Evolutionary conservation across 805 yeast species (phyloP), one percentile per base, ranked within the genome.

Genomic region (Suhomyces tanzawaensis): DNA sequence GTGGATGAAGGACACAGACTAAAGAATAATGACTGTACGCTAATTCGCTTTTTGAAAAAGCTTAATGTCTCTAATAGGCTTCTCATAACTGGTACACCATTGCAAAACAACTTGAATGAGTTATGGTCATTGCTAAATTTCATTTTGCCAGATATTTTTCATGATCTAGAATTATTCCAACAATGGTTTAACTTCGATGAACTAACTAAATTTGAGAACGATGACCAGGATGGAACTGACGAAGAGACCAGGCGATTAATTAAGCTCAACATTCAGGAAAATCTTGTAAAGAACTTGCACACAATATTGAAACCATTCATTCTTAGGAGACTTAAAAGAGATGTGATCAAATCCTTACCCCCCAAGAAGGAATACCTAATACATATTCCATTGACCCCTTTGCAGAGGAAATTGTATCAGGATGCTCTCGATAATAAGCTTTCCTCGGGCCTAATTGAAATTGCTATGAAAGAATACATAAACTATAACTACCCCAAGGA

Each of bases 1-100:
- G 95, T 91, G 14, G 99, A 91, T 60, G 99, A 91, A 61, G 99
- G 98, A 5, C 99, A 91, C 60, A 69, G 99, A 27, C 68, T 91
- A 48, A 93, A 91, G 54, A 91, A 91, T 57, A 74, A 81, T 46
- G 79, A 90, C 49, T 86, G 95, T 59, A 67, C 79, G 47, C 68
- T 91, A 43, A 82, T 91, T 36, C 73, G 73, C 37, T 81, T 81
- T 43, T 71, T 91, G 48, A 90, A 87, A 52, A 73, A 72, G 45
- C 71, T 87, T 26, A 66, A 74, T 12, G 81, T 84, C 1, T 69
- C 78, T 1, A 91, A 91, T 54, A 68, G 96, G 44, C 66, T 91
- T 32, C 65, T 91, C 19, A 64, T 91, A 11, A 91, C 99, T 0
- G 99, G 99, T n/a, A 91, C 99, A 0, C 98, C 99, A 0, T 67